Evolutionary conservation across 805 yeast genomes (phyloP), one percentile per base, ranked within the genome.

Genomic region (Schwanniomyces pseudopolymorphus): DNA sequence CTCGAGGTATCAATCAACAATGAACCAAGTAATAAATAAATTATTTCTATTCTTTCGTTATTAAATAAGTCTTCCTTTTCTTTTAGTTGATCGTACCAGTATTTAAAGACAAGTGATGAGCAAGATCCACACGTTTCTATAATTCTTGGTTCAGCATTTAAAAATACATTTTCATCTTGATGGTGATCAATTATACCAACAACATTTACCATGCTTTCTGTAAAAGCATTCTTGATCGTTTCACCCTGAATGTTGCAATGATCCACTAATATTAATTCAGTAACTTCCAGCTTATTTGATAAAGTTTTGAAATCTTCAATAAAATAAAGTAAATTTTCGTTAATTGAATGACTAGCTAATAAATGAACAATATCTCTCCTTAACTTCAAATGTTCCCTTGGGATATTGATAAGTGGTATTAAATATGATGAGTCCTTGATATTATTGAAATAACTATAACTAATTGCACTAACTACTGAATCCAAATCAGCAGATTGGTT

Each of bases 401-500:
- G 78, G 47, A 92, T 85, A 58, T 88, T 88, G 40, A 94, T 67
- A 45, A 90, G 65, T 0, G 99, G 99, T n/a, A 86, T 60, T 7
- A 77, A 58, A 1, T 64, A 56, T 11, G 59, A 59, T 14, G 69
- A 67, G 40, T 68, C 56, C 9, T 54, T 57, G 20, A 64, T 45
- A 44, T 73, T 66, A 24, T 69, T 65, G 48, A 85, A 75, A 56
- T 80, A 89, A 0, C 96, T 83, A 58, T 83, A 87, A 3, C 86
- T 59, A 4, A 94, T 70, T 0, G 97, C 84, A 45, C 85, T 77
- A 1, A 89, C 79, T 26, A 90, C 85, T 0, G 97, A 91, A 64
- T 92, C 99, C 69, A 94, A 69, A 64, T 92, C 86, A 0, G 94
- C 91, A 4, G 94, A 80, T 57, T 89, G 94, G 59, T 90, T 90